These are phyloP conservation scores for Diversispora eburnea DNA, from an alignment of 192 early-diverging fungal species.

Conservation along the genomic window DNA sequence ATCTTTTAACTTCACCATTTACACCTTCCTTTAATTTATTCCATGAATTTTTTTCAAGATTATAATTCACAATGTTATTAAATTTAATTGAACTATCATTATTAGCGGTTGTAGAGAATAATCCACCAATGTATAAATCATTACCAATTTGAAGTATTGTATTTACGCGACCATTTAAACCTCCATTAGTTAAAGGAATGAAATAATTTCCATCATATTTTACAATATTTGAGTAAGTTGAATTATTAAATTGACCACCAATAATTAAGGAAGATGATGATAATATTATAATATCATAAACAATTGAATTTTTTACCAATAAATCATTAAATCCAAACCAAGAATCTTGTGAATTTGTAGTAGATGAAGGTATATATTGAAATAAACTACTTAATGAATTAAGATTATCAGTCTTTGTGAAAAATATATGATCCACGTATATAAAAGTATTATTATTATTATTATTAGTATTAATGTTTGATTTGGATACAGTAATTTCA, in stretches of 20 bases:
- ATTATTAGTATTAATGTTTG: not conserved
- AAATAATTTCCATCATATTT: constrained; percentile 43
- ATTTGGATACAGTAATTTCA: constrained; percentile 37
- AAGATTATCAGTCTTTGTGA: constrained; percentile 28
- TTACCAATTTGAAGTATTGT: constrained; percentile 34
- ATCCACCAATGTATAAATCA: constrained; percentile 36
- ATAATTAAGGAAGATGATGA: constrained; percentile 46
- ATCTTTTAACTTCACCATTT: constrained; percentile 20
- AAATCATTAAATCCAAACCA: constrained; percentile 24
- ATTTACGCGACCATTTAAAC: constrained; percentile 48
- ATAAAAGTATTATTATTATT: constrained; percentile 24
- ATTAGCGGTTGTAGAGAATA: constrained; percentile 22
- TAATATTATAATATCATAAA: constrained; percentile 43
- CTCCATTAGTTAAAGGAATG: constrained; percentile 32
- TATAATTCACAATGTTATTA: constrained; percentile 25
- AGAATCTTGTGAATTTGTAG: not conserved
- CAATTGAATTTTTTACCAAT: constrained; percentile 43
- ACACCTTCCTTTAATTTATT: constrained; percentile 20
- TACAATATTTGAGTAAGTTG: constrained; percentile 54
- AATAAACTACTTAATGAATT: constrained; percentile 22
- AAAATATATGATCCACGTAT: constrained; percentile 36
- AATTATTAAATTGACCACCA: constrained; percentile 57
- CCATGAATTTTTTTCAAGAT: constrained; percentile 10
- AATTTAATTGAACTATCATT: not conserved
- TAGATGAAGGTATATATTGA: constrained; percentile 2